These are phyloP conservation scores for Pholiota conissans DNA, from an alignment of 768 basidiomycete genomes.

Conservation along the genomic window DNA sequence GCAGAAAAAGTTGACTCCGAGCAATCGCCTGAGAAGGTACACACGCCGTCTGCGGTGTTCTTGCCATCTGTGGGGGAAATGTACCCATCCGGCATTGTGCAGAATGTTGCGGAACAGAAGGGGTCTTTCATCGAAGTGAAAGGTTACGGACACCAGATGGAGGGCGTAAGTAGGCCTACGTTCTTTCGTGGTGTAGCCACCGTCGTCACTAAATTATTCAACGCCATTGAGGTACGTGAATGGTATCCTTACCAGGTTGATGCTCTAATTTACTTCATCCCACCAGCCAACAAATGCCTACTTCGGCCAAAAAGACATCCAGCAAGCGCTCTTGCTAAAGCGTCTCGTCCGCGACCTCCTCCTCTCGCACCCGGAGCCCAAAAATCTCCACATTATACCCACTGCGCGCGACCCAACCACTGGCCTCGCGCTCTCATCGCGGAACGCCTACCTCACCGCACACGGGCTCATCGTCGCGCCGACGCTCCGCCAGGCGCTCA, in stretches of 20 bases:
- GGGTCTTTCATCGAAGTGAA: conserved; percentile 94
- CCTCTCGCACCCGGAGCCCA: conserved; percentile 69
- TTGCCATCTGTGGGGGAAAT: conserved; percentile 78
- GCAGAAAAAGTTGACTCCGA: conserved; percentile 22
- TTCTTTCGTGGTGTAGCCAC: conserved; percentile 98
- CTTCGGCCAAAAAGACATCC: conserved; percentile 98
- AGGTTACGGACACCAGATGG: conserved; percentile 91
- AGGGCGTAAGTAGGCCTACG: conserved; percentile 80
- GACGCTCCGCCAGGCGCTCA: conserved; percentile 69
- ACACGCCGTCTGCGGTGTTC: conserved; percentile 71
- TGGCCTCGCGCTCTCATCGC: conserved; percentile 84
- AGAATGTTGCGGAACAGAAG: conserved; percentile 69
- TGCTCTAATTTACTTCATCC: neutral
- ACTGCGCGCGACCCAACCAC: conserved; percentile 70
- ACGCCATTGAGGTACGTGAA: conserved; percentile 73
- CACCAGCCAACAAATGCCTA: conserved; percentile 85
- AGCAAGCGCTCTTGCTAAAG: conserved; percentile 87
- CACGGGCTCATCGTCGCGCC: conserved; percentile 67
- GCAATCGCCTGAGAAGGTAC: neutral
- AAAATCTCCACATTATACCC: conserved; percentile 83
- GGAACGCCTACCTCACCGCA: conserved; percentile 79
- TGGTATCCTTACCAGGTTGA: neutral
- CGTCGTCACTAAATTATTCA: conserved; percentile 93
- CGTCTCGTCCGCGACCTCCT: conserved; percentile 79
- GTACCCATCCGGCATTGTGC: conserved; percentile 90